Percentiles rank a stretch among this genome's conserved stretches.
Evolutionary conservation across 345 rosid genomes (phyloP).

Genomic region (Corchorus capsularis): DNA sequence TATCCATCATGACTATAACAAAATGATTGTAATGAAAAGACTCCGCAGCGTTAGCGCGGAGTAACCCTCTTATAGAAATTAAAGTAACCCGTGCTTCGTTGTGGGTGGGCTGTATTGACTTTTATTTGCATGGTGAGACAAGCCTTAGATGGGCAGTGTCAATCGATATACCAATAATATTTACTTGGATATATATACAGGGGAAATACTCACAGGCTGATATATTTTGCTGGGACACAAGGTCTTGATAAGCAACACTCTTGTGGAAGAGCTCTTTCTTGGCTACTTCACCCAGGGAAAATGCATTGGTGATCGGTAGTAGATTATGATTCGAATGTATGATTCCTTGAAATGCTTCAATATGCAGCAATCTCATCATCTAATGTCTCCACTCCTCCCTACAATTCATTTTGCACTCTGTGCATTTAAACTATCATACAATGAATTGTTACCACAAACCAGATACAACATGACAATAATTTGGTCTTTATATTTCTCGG

Average conservation of each 20-base stretch:
- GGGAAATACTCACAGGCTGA: constrained; percentile 83
- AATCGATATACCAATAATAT: constrained; percentile 7
- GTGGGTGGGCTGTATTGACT: too few species aligned
- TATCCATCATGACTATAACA: too few species aligned
- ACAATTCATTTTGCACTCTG: background rate
- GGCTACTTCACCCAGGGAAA: constrained; percentile 92
- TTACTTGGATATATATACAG: constrained; percentile 40
- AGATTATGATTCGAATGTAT: background rate
- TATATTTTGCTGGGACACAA: constrained; percentile 65
- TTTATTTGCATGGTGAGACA: background rate
- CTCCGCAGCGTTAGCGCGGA: too few species aligned
- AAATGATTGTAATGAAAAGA: too few species aligned
- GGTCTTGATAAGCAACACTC: constrained; percentile 73
- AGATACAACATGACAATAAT: background rate
- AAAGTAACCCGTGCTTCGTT: too few species aligned
- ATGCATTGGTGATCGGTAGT: constrained; percentile 76
- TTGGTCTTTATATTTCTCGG: background rate
- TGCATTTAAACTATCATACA: background rate
- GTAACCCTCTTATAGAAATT: too few species aligned
- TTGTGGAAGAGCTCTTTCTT: constrained; percentile 72
- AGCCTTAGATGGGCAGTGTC: background rate
- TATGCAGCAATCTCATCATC: background rate
- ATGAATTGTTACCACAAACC: background rate
- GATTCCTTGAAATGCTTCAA: background rate
- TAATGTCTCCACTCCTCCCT: background rate